Base-by-base conservation (phyloP, 768 basidiomycete genomes). In the Rhodotorula graminis region DNA sequence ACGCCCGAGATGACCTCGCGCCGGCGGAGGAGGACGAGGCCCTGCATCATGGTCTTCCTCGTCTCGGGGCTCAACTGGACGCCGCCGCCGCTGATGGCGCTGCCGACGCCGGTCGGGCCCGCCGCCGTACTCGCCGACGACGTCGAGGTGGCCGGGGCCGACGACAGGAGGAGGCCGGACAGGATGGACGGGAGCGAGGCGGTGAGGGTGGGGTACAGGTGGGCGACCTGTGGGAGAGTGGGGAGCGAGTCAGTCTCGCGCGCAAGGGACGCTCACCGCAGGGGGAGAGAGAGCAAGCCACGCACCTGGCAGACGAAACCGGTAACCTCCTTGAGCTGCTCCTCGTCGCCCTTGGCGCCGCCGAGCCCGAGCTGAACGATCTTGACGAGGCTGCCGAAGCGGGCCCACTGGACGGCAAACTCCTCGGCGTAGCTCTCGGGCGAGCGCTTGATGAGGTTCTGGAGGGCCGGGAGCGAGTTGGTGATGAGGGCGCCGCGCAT, bases 361-460 rank as follows among this genome's bases (percentile, higher is more conserved):
- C 74, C 74, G 21, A 76, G 57, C 7, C 78, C 78, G 44, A 77
- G 61, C 73, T 76, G 74, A 33, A 79, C 66, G 73, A 99, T 90
- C 78, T 92, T 87, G 47, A 91, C 87, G 67, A 90, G 88, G 75
- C 88, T 90, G 76, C 90, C 87, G 82, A 94, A 98, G 81, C 95
- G 92, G 71, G 91, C 91, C 89, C 93, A 96, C 84, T 99, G 95
- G 75, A 92, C 92, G 25, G 93, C 80, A 77, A 98, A 99, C 77
- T 99, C 96, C 72, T 98, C 95, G 80, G 87, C 90, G 84, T 99
- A 98, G 0, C 87, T 88, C 16, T 83, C 81, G 7, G 95, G 91
- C 80, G 96, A 92, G 57, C 96, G 87, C 80, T 99, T 99, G 81
- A 99, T 93, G 65, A 98, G 85, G 80, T 97, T 97, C 81, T 98